Conservation (phyloP, 2,329 filamentous ascomycete genomes). For the Colletotrichum neosansevieriae region DNA sequence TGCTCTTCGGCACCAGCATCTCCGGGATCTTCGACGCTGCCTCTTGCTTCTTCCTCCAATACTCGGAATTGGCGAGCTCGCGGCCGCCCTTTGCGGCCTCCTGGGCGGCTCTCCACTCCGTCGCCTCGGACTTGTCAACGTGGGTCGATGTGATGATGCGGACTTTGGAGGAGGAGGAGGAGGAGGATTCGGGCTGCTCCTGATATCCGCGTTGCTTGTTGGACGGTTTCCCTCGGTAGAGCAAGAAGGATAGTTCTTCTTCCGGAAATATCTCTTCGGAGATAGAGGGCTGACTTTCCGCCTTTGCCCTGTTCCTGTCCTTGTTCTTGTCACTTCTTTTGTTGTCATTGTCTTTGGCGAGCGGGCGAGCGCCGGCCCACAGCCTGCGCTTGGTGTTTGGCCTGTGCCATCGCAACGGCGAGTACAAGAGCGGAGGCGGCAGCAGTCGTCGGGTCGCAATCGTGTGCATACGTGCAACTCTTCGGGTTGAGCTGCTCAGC, state of each 20-base stretch:
- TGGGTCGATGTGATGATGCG: constrained; percentile 32
- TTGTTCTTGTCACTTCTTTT: constrained; percentile 1
- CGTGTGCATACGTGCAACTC: constrained; percentile 38
- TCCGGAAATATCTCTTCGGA: constrained; percentile 36
- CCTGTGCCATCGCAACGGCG: constrained; percentile 8
- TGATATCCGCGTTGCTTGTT: background rate
- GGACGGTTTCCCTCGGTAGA: background rate
- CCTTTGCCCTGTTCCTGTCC: background rate
- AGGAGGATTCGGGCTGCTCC: background rate
- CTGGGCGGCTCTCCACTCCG: constrained; percentile 9
- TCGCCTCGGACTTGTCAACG: constrained; percentile 24
- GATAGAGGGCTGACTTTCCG: constrained; percentile 10
- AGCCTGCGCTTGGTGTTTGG: background rate
- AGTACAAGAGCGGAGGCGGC: background rate
- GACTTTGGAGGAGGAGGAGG: constrained; percentile 5
- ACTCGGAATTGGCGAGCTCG: background rate
- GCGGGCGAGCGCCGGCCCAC: background rate
- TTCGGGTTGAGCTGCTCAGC: constrained; percentile 34
- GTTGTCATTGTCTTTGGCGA: background rate
- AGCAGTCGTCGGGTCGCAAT: constrained; percentile 34
- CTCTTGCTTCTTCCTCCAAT: background rate
- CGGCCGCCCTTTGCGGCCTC: background rate
- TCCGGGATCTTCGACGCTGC: background rate
- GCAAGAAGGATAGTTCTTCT: background rate
- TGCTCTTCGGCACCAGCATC: constrained; percentile 8